A percentile compares a stretch with the other conserved stretches of the same genome.
phyloP scores from a whole-genome alignment of 257 asterid species.

The Avicennia marina region DNA sequence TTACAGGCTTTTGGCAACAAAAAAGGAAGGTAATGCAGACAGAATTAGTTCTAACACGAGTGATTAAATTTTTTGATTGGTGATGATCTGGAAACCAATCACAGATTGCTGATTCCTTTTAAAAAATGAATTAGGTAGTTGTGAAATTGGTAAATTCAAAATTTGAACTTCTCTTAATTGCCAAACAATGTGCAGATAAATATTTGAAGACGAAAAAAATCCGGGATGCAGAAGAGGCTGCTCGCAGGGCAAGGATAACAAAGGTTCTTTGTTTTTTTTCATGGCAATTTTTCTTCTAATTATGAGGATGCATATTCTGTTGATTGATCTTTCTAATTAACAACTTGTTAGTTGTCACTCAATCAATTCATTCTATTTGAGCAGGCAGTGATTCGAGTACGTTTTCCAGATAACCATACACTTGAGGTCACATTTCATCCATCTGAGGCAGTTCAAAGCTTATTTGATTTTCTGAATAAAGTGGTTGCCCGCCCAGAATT shows the following conservation, averaged over 20 bases:
- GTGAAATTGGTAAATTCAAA: neutral
- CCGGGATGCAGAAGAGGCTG: conserved; percentile 89
- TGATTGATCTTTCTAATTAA: neutral
- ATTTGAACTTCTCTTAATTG: conserved; percentile 3
- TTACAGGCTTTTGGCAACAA: conserved; percentile 62
- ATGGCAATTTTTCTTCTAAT: conserved; percentile 1
- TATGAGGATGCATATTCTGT: too few relatives aligned
- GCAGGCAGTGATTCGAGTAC: conserved; percentile 83
- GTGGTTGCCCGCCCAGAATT: conserved; percentile 63
- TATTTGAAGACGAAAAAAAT: conserved; percentile 76
- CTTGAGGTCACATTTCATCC: conserved; percentile 85
- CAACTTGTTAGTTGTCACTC: neutral
- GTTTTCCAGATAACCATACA: conserved; percentile 88
- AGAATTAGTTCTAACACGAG: neutral
- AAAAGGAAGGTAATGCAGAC: conserved; percentile 69
- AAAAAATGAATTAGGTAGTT: neutral
- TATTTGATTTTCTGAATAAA: conserved; percentile 65
- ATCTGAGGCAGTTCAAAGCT: conserved; percentile 75
- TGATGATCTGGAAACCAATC: conserved; percentile 5
- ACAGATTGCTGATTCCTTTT: conserved; percentile 1
- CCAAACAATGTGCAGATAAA: conserved; percentile 47
- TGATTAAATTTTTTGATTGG: conserved; percentile 2
- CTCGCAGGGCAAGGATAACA: conserved; percentile 78
- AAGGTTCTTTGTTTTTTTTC: conserved; percentile 49
- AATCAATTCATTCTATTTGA: conserved; percentile 10